Evolutionary conservation across 106 monocot genomes (phyloP).

Genomic region (Phalaenopsis equestris): DNA sequence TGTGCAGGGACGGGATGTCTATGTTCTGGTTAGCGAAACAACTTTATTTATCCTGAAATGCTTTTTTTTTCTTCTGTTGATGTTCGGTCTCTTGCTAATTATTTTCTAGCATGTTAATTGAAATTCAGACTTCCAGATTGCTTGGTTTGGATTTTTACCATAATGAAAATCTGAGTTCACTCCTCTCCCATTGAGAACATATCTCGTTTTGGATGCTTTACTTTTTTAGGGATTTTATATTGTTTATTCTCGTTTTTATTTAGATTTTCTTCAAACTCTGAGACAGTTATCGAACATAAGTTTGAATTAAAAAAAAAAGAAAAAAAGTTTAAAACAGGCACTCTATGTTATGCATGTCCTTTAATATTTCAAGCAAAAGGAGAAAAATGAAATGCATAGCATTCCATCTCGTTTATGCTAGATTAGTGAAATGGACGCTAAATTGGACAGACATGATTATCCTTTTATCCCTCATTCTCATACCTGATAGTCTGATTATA

Average conservation of each 20-base stretch:
- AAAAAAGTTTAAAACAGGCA: too few relatives aligned
- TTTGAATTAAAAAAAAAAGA: too few relatives aligned
- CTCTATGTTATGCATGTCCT: neutral
- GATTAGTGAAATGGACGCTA: too few relatives aligned
- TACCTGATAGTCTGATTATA: too few relatives aligned
- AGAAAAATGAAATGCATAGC: neutral
- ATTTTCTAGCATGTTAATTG: neutral
- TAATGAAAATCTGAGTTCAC: too few relatives aligned
- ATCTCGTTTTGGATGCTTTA: too few relatives aligned
- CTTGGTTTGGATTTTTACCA: neutral
- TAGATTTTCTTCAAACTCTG: too few relatives aligned
- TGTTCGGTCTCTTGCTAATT: neutral
- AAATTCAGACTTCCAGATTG: neutral
- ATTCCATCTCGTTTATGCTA: neutral
- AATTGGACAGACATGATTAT: neutral
- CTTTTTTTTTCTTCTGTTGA: neutral
- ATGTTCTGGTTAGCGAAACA: slow-evolving; percentile 68
- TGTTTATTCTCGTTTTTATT: neutral
- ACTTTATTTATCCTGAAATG: neutral
- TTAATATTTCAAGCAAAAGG: neutral
- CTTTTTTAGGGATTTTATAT: neutral
- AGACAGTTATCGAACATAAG: too few relatives aligned
- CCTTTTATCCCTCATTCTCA: neutral
- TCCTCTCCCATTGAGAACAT: too few relatives aligned
- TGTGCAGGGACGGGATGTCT: slow-evolving; percentile 91